phyloP scores from a whole-genome alignment of 352 stramenopile species.

The Phytophthora colocasiae region DNA sequence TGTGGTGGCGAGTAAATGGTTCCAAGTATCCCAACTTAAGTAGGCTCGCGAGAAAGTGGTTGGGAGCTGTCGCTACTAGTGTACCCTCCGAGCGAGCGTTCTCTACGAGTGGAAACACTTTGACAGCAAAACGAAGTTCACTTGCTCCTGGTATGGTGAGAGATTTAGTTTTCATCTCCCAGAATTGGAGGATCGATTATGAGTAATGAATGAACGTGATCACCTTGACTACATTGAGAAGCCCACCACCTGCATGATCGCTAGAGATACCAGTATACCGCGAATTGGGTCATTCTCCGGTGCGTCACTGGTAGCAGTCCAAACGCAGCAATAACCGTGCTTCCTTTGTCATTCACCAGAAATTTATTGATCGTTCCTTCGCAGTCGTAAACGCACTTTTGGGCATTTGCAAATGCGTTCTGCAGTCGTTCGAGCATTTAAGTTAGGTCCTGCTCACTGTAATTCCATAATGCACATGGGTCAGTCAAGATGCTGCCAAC shows the following conservation, averaged over 20 bases:
- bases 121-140: no score
- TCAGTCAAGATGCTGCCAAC: background rate
- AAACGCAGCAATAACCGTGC: conserved; percentile 94
- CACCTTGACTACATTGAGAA: no score
- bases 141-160: no score
- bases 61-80: no score
- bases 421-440: conserved; percentile 84
- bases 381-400: conserved; percentile 93
- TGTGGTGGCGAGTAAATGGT: no score
- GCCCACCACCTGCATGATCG: conserved; percentile 40
- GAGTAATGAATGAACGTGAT: no score
- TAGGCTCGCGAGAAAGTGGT: no score
- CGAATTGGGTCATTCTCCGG: conserved; percentile 90
- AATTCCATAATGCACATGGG: background rate
- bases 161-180: no score
- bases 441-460: conserved; percentile 76
- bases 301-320: conserved; percentile 92
- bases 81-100: no score
- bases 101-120: no score
- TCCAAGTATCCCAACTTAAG: no score
- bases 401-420: conserved; percentile 82
- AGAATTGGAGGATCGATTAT: no score
- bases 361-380: conserved; percentile 97
- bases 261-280: conserved; percentile 87
- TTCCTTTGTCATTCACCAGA: conserved; percentile 95